Base-by-base conservation (phyloP, 2,329 filamentous ascomycete species). In the Pezicula neosporulosa region DNA sequence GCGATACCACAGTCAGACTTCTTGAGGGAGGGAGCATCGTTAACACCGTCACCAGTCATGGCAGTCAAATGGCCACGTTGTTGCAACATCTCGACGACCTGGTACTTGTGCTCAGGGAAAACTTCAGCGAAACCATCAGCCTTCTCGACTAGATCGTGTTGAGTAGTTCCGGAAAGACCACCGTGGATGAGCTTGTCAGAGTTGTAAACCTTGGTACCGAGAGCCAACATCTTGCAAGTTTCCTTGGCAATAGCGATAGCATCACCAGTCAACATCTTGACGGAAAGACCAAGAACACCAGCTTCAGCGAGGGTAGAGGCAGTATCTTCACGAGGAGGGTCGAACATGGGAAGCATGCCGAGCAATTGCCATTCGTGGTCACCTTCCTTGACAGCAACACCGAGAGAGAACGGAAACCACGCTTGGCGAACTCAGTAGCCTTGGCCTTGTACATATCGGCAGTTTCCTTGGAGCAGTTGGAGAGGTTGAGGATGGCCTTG, bases 1-100 rank as follows among this genome's bases (percentile, higher is more conserved):
- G 90, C 91, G 74, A 96, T 96, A 81, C 90, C 91, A 65, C 90
- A 95, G 74, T 96, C 90, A 28, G 90, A 90, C 79, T 93, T 95
- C 80, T 96, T 95, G 69, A 96, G 78, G 16, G 90, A 95, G 57
- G 90, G 89, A 65, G 90, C 90, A 71, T 96, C 90, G 77, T 96
- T 96, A 76, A 95, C 90, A 82, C 90, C 90, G 63, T 96, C 91
- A 81, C 90, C 90, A 74, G 90, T 96, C 90, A 96, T 96, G 71
- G 90, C 91, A 74, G 95, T 90, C 45, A 96, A 83, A 75, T 95
- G 92, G 61, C 90, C 90, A 83, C 90, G 89, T 77, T 93, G 88
- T 76, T 96, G 90, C 52, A 96, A 82, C 68, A 95, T 96, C 75
- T 95, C 90, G 65, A 96, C 90, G 72, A 94, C 89, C 60, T 90